Evolutionary conservation across 768 basidiomycete species (phyloP).

Genomic region (Collybia sordida): DNA sequence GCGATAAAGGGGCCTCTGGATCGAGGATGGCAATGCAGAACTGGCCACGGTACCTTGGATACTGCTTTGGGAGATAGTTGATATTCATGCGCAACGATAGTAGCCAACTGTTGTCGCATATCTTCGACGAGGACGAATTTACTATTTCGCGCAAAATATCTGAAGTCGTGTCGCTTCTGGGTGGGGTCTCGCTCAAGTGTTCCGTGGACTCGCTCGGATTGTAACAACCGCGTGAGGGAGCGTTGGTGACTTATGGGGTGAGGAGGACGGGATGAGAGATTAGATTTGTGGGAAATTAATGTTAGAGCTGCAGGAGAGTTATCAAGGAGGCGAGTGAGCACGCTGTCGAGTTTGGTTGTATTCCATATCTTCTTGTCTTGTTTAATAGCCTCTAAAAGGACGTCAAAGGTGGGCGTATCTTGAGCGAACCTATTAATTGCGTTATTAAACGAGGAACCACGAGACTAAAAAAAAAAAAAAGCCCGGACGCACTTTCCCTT

Average conservation of each 20-base stretch:
- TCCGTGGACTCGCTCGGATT: constrained; percentile 84
- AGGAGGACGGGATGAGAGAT: constrained; percentile 17
- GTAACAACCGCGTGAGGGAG: constrained; percentile 61
- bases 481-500: constrained; percentile 48
- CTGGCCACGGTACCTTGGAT: constrained; percentile 72
- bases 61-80: constrained; percentile 52
- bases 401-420: constrained; percentile 31
- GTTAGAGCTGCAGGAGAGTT: constrained; percentile 28
- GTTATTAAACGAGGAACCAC: not conserved
- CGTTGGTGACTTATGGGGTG: constrained; percentile 35
- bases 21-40: constrained; percentile 74
- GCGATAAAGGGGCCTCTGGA: constrained; percentile 73
- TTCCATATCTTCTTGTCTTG: constrained; percentile 90
- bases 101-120: constrained; percentile 76
- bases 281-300: constrained; percentile 11
- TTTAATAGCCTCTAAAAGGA: constrained; percentile 64
- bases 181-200: constrained; percentile 90
- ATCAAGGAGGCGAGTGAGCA: constrained; percentile 62
- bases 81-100: constrained; percentile 86
- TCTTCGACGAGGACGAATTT: constrained; percentile 94
- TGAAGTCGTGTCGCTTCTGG: constrained; percentile 83
- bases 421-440: constrained; percentile 7
- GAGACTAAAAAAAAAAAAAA: too few species aligned
- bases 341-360: constrained; percentile 66
- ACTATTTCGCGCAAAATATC: constrained; percentile 76